Conservation (phyloP, 1,139 yeast genomes). For the Magnusiomyces suaveolens region DNA sequence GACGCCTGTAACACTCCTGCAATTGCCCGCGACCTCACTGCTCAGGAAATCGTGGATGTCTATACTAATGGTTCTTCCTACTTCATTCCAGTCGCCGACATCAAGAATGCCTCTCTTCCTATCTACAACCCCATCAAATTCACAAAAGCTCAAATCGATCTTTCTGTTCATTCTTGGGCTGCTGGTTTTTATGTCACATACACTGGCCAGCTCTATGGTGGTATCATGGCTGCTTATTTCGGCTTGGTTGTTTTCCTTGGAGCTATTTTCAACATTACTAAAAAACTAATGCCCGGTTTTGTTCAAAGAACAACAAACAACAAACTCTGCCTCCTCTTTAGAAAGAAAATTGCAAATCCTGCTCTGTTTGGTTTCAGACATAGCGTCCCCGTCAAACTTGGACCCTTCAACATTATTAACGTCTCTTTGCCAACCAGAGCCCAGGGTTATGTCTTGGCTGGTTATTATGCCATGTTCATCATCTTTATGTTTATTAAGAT, state of each 20-base stretch:
- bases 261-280: conserved; percentile 16
- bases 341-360: conserved; percentile 9
- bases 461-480: conserved; percentile 37
- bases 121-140: conserved; percentile 2
- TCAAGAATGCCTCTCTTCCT: conserved; percentile 1
- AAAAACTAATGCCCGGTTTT: conserved; percentile 7
- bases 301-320: conserved; percentile 6
- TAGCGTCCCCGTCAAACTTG: conserved; percentile 6
- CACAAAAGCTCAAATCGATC: neutral
- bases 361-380: conserved; percentile 11
- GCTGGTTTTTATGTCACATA: conserved; percentile 1
- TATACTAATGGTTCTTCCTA: neutral
- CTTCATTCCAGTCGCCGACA: conserved; percentile 4
- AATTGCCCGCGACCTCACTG: neutral
- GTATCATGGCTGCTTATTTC: conserved; percentile 23
- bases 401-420: neutral
- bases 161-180: neutral
- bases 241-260: conserved; percentile 19
- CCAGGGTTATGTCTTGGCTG: conserved; percentile 42
- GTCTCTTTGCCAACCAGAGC: conserved; percentile 47
- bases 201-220: conserved; percentile 12
- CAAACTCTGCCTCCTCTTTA: neutral
- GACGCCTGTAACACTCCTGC: neutral
- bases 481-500: conserved; percentile 36
- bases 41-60: neutral